Base-by-base conservation (phyloP, 2,329 filamentous ascomycete genomes). In the Diaporthe citriasiana region DNA sequence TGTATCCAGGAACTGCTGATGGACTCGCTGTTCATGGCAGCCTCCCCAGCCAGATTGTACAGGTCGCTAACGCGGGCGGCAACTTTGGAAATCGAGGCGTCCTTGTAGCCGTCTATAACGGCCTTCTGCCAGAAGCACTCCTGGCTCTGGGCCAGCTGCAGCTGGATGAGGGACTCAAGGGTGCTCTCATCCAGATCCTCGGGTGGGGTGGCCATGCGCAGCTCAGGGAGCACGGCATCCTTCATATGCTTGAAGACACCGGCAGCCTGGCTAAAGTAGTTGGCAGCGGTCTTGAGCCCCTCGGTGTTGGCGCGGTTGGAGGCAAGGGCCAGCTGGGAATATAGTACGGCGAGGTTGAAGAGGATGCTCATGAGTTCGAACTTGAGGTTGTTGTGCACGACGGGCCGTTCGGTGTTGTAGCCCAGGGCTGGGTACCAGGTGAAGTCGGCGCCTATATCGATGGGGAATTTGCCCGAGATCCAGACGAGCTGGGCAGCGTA, bases 91-190 rank as follows among this genome's bases (percentile, higher is more conserved):
- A 99, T 97, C 0, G 93, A 94, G 1, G 92, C 93, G 81, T 99
- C 97, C 82, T 97, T 98, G 84, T 98, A 91, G 33, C 93, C 92
- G 81, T 98, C 96, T 86, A 97, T 95, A 74, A 97, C 95, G 0
- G 97, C 96, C 82, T 98, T 98, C 78, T 97, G 93, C 97, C 97
- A 99, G 83, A 97, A 98, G 81, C 95, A 98, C 84, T 99, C 97
- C 81, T 99, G 97, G 38, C 93, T 95, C 82, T 99, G 95, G 0
- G 95, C 96, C 13, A 99, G 88, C 82, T 97, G 91, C 40, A 99
- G 88, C 81, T 96, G 91, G 78, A 94, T 90, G 59, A 98, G 85
- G 70, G 94, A 94, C 79, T 96, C 93, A 63, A 99, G 87, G 0
- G 95, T 98, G 79, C 94, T 90, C 68, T 91, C 89, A 79, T 99